A percentile compares a stretch with the other conserved stretches of the same genome.
Conservation (phyloP, 768 basidiomycete species). For the Termitomyces sp. region DNA sequence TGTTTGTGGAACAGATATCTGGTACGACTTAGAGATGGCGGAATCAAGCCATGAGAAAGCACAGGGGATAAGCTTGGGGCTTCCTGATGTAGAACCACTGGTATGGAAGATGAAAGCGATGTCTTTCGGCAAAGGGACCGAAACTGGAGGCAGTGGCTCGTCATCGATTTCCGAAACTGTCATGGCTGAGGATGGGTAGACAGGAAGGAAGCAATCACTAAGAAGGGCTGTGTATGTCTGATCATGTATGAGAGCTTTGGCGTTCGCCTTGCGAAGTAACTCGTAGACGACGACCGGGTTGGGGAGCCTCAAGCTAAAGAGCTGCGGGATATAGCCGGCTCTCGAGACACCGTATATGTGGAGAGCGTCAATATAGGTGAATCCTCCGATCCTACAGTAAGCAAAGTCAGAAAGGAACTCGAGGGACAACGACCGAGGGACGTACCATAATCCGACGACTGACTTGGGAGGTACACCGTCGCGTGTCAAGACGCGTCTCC, state of each 20-base stretch:
- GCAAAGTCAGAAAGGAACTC: conserved; percentile 8
- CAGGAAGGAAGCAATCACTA: conserved; percentile 34
- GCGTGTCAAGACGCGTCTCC: conserved; percentile 36
- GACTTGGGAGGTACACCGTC: conserved; percentile 38
- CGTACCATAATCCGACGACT: conserved; percentile 60
- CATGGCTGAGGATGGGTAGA: conserved; percentile 25
- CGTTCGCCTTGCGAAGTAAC: conserved; percentile 46
- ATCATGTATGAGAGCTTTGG: conserved; percentile 54
- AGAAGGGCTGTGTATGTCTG: conserved; percentile 33
- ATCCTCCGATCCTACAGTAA: conserved; percentile 51
- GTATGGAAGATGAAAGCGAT: conserved; percentile 58
- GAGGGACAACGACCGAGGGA: background rate
- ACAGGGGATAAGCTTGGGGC: conserved; percentile 59
- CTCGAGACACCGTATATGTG: conserved; percentile 59
- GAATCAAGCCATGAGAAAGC: conserved; percentile 48
- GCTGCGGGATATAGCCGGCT: conserved; percentile 64
- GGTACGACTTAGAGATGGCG: conserved; percentile 40
- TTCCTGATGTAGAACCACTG: conserved; percentile 61
- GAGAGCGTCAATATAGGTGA: conserved; percentile 54
- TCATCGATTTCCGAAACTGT: conserved; percentile 22
- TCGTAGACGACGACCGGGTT: conserved; percentile 56
- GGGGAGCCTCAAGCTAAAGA: conserved; percentile 57
- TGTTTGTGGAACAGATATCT: conserved; percentile 34
- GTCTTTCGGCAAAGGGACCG: conserved; percentile 20
- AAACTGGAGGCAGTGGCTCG: conserved; percentile 33